Evolutionary conservation across 2,329 filamentous ascomycete genomes (phyloP).

Genomic region (Aspergillus hortae): DNA sequence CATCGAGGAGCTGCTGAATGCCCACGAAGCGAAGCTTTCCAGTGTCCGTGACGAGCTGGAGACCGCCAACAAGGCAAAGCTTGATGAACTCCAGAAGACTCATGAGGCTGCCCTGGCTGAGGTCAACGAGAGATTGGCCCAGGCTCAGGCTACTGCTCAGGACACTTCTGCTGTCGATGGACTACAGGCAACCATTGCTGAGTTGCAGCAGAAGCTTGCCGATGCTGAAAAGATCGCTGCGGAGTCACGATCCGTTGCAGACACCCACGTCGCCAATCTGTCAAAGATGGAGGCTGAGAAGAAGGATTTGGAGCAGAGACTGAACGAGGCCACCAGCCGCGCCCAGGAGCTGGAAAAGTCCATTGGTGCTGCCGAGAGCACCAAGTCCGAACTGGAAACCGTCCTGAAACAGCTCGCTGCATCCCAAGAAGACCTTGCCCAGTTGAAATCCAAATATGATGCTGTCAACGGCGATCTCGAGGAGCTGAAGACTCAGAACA

Average conservation of each 20-base stretch:
- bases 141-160: constrained; percentile 33
- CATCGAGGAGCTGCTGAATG: constrained; percentile 39
- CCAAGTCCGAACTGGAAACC: constrained; percentile 63
- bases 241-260: constrained; percentile 42
- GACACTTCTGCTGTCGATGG: constrained; percentile 36
- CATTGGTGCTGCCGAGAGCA: constrained; percentile 72
- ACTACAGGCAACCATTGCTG: constrained; percentile 41
- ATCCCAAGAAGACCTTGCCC: constrained; percentile 30
- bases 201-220: constrained; percentile 63
- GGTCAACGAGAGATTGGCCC: constrained; percentile 31
- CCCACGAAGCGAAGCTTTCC: constrained; percentile 38
- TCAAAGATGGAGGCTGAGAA: constrained; percentile 42
- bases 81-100: constrained; percentile 33
- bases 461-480: constrained; percentile 30
- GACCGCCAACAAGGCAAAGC: constrained; percentile 30
- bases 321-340: constrained; percentile 42
- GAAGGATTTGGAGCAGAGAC: constrained; percentile 43
- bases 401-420: constrained; percentile 52
- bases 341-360: constrained; percentile 82
- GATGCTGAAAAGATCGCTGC: constrained; percentile 46
- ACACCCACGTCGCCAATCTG: constrained; percentile 44
- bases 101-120: constrained; percentile 33
- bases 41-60: constrained; percentile 36
- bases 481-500: constrained; percentile 25
- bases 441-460: constrained; percentile 29